These are phyloP conservation scores for Phoma sp. DNA, from an alignment of 2,329 filamentous ascomycete species.

Conservation along the genomic window DNA sequence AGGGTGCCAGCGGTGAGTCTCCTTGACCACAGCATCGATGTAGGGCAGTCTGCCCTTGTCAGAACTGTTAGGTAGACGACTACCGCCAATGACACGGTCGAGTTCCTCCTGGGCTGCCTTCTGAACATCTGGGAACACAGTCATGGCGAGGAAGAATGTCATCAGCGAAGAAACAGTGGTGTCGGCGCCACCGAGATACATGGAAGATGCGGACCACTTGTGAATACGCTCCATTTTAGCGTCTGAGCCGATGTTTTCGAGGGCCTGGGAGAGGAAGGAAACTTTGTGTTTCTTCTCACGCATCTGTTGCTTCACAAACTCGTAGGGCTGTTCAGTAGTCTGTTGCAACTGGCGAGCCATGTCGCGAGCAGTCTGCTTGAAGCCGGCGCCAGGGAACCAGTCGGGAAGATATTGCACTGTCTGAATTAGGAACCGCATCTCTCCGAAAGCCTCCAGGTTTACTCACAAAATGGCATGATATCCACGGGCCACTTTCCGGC, in stretches of 20 bases:
- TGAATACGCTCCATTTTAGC: constrained; percentile 42
- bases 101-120: constrained; percentile 56
- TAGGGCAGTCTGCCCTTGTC: constrained; percentile 54
- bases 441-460: neutral
- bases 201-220: constrained; percentile 53
- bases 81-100: constrained; percentile 56
- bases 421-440: neutral
- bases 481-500: constrained; percentile 58
- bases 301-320: constrained; percentile 53
- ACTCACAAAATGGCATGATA: constrained; percentile 52
- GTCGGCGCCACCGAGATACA: constrained; percentile 56
- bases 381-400: constrained; percentile 56
- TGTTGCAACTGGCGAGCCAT: constrained; percentile 44
- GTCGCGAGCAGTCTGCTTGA: constrained; percentile 51
- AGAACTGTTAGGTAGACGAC: constrained; percentile 55
- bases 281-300: constrained; percentile 32
- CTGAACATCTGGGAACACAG: constrained; percentile 57
- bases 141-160: constrained; percentile 60
- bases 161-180: constrained; percentile 52
- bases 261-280: constrained; percentile 52
- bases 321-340: constrained; percentile 51
- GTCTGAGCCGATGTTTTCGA: constrained; percentile 43
- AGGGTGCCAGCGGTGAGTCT: constrained; percentile 55
- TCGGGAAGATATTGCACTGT: constrained; percentile 52
- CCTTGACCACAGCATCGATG: constrained; percentile 42